Evolutionary conservation across 345 rosid genomes (phyloP).

Genomic region (Populus davidiana): DNA sequence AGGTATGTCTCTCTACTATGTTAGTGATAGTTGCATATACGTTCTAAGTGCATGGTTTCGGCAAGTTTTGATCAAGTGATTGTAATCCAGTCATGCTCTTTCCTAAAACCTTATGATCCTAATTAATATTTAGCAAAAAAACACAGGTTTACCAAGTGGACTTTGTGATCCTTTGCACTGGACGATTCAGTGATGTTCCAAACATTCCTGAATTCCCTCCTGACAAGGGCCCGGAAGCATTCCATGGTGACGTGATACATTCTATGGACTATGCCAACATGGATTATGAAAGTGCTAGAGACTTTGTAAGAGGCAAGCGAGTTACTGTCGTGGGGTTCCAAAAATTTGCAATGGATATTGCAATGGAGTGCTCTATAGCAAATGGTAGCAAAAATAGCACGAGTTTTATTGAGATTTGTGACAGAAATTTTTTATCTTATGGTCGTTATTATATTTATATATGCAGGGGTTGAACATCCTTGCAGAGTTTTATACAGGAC

Average conservation of each 20-base stretch:
- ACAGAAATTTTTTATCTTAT: no score
- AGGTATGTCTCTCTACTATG: not conserved
- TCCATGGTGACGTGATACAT: constrained; percentile 42
- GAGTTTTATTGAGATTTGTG: not conserved
- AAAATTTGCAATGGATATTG: constrained; percentile 43
- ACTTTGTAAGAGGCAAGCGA: constrained; percentile 26
- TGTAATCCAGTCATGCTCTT: not conserved
- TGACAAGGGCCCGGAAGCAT: constrained; percentile 39
- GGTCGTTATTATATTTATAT: not conserved
- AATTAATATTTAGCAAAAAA: not conserved
- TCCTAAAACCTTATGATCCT: not conserved
- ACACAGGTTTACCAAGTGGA: constrained; percentile 27
- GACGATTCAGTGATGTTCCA: constrained; percentile 38
- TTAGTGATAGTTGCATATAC: no score
- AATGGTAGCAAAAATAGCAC: constrained; percentile 22
- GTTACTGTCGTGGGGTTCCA: constrained; percentile 38
- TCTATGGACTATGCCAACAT: constrained; percentile 38
- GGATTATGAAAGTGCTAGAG: constrained; percentile 12
- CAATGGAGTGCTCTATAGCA: constrained; percentile 34
- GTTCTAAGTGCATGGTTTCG: not conserved
- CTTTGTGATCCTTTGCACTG: constrained; percentile 39
- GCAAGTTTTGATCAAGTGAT: not conserved
- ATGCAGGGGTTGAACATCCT: constrained; percentile 32
- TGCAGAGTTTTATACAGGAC: constrained; percentile 38
- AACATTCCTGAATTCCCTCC: constrained; percentile 42